phyloP scores from a whole-genome alignment of 2,329 filamentous ascomycete genomes.

The Fusarium sp. region DNA sequence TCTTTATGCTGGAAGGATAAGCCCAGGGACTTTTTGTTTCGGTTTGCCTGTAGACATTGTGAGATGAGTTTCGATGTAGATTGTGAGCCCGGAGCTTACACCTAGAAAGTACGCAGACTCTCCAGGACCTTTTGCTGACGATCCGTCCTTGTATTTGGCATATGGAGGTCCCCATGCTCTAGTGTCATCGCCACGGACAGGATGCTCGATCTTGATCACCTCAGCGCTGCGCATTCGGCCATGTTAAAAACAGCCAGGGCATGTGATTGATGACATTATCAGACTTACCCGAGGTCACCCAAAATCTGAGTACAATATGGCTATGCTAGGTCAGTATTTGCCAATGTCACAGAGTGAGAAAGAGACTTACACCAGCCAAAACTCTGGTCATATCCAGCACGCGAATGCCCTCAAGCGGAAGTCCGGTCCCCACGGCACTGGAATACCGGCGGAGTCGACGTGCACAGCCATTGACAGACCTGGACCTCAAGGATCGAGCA shows the following conservation, averaged over 20 bases:
- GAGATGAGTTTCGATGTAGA: conserved; percentile 23
- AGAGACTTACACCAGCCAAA: conserved; percentile 82
- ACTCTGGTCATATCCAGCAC: conserved; percentile 98
- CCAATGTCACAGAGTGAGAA: neutral
- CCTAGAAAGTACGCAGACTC: conserved; percentile 96
- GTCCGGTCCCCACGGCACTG: conserved; percentile 47
- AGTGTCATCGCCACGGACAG: conserved; percentile 90
- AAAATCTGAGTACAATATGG: conserved; percentile 98
- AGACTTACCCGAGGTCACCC: conserved; percentile 88
- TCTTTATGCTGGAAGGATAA: conserved; percentile 89
- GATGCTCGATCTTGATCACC: conserved; percentile 97
- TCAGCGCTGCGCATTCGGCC: conserved; percentile 74
- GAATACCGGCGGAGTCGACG: conserved; percentile 49
- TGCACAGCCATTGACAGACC: conserved; percentile 37
- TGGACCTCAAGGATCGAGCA: conserved; percentile 35
- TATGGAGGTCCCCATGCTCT: conserved; percentile 97
- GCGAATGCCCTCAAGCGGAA: conserved; percentile 85
- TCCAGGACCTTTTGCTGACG: conserved; percentile 75
- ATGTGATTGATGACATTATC: conserved; percentile 8
- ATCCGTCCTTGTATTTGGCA: conserved; percentile 77
- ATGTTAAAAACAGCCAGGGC: conserved; percentile 26
- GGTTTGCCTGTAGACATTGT: conserved; percentile 76
- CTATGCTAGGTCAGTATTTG: conserved; percentile 59
- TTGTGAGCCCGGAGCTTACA: conserved; percentile 62
- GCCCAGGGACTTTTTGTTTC: conserved; percentile 95